phyloP scores from a whole-genome alignment of 345 rosid species.

The Trapa bicornis region DNA sequence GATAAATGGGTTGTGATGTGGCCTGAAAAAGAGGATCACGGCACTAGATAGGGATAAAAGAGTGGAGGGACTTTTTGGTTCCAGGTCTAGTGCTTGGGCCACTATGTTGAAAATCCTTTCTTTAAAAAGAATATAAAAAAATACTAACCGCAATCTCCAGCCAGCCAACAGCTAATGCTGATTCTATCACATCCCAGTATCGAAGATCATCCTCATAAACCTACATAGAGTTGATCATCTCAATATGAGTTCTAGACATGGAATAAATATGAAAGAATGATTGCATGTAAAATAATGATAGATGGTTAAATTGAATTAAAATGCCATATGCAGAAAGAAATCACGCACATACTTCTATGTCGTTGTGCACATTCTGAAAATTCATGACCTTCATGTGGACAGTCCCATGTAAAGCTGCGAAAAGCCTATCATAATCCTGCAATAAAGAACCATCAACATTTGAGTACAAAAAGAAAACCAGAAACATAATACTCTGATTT shows the following conservation, averaged over 20 bases:
- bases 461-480: not conserved
- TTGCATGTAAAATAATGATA: not conserved
- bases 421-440: conserved; percentile 75
- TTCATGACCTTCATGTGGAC: conserved; percentile 62
- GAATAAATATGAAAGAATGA: not conserved
- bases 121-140: not conserved
- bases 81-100: not conserved
- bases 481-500: not conserved
- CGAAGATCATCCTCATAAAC: conserved; percentile 61
- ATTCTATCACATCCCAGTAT: conserved; percentile 78
- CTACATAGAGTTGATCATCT: conserved; percentile 21
- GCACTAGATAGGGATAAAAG: not conserved
- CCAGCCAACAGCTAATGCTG: conserved; percentile 89
- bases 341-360: conserved; percentile 46
- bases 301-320: not conserved
- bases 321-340: not conserved
- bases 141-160: conserved; percentile 66
- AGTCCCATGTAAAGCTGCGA: conserved; percentile 43
- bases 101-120: not conserved
- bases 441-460: conserved; percentile 8
- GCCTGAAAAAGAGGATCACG: not conserved
- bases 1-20: not conserved
- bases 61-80: not conserved
- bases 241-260: not conserved
- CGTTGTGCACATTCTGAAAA: conserved; percentile 58